Percentiles rank a stretch among this genome's conserved stretches.
Conservation (phyloP, 2,329 filamentous ascomycete species). For the Cylindrodendrum hubeiense region DNA sequence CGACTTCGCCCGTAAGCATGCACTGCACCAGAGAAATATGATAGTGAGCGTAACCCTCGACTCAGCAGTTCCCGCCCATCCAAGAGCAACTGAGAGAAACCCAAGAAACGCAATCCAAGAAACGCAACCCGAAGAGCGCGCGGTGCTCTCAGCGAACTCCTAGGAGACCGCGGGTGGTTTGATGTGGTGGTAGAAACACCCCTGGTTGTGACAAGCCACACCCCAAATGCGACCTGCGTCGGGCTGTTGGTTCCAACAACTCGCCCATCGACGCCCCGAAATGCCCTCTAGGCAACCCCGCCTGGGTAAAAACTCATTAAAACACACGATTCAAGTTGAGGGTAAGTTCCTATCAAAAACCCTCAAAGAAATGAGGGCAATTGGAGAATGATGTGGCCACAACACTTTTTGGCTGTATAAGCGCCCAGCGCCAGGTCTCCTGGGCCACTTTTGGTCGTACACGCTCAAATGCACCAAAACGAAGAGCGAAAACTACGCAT, state of each 20-base stretch:
- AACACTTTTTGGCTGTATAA: neutral
- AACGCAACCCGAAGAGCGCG: too few species aligned
- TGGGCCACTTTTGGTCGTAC: neutral
- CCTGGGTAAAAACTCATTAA: neutral
- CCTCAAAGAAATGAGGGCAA: neutral
- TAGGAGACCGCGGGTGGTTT: neutral
- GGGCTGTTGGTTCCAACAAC: neutral
- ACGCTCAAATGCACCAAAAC: neutral
- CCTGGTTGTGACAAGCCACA: neutral
- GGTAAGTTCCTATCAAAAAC: neutral
- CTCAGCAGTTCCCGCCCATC: too few species aligned
- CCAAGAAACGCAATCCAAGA: too few species aligned
- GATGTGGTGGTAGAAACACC: neutral
- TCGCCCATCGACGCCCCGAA: neutral
- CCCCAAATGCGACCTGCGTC: neutral
- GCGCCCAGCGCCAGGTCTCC: neutral
- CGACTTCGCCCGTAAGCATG: too few species aligned
- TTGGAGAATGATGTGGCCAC: neutral
- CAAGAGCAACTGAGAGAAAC: too few species aligned
- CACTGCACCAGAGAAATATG: too few species aligned
- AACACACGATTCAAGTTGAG: neutral
- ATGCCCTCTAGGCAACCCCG: neutral
- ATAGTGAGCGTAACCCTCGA: too few species aligned
- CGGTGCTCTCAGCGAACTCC: too few species aligned
- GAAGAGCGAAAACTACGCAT: too few species aligned